Percentiles rank a stretch among this genome's conserved stretches.
Evolutionary conservation across 2,329 filamentous ascomycete species (phyloP).

Genomic region (Cladosporium austrohemisphaericum): DNA sequence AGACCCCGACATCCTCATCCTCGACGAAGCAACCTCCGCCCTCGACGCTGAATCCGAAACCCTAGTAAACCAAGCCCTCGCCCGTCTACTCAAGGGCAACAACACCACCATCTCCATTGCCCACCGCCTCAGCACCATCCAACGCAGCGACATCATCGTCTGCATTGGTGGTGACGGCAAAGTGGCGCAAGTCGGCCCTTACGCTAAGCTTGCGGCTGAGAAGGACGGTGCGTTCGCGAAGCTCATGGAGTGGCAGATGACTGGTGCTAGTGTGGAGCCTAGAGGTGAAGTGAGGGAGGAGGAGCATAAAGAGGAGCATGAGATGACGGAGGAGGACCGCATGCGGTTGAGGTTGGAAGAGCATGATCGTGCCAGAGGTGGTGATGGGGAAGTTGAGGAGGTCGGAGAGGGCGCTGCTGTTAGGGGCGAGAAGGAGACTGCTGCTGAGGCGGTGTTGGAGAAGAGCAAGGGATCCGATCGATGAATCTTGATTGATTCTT

Average conservation of each 20-base stretch:
- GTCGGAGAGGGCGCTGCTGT: conserved; percentile 30
- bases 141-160: conserved; percentile 90
- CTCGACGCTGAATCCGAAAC: conserved; percentile 96
- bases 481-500: not conserved
- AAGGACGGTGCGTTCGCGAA: conserved; percentile 82
- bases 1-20: conserved; percentile 90
- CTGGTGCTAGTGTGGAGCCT: conserved; percentile 60
- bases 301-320: conserved; percentile 20
- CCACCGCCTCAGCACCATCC: conserved; percentile 92
- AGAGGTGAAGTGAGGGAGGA: conserved; percentile 36
- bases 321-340: conserved; percentile 47
- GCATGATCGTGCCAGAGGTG: conserved; percentile 23
- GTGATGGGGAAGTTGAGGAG: conserved; percentile 27
- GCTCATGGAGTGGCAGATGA: conserved; percentile 99
- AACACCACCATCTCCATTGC: conserved; percentile 98
- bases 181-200: conserved; percentile 88
- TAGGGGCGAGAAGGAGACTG: conserved; percentile 28
- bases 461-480: conserved; percentile 17
- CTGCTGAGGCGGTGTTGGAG: conserved; percentile 28
- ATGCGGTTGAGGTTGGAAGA: conserved; percentile 43
- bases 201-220: conserved; percentile 68
- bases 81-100: conserved; percentile 72
- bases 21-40: conserved; percentile 92
- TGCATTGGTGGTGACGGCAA: conserved; percentile 81
- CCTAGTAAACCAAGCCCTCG: conserved; percentile 86